These are phyloP conservation scores for Apophysomyces ossiformis DNA, from an alignment of 371 early-diverging fungal genomes.

Conservation along the genomic window DNA sequence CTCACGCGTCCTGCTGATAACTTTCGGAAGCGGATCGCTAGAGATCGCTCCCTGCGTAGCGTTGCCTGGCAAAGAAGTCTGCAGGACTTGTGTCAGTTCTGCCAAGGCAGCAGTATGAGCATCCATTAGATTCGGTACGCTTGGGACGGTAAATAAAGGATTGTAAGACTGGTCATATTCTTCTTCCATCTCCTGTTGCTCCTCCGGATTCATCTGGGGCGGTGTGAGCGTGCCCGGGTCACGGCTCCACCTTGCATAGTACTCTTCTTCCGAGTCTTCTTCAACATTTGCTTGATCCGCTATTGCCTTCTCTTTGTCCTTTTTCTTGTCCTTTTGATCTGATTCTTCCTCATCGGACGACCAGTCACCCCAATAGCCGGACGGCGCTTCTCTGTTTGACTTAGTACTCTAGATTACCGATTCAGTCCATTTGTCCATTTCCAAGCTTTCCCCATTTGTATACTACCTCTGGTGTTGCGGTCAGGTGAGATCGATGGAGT, in stretches of 20 bases:
- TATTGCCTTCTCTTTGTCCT: constrained; percentile 9
- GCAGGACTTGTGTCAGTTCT: constrained; percentile 48
- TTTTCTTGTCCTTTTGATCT: constrained; percentile 13
- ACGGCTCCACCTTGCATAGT: constrained; percentile 48
- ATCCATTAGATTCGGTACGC: constrained; percentile 56
- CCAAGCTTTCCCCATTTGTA: neutral
- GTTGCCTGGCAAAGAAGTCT: constrained; percentile 35
- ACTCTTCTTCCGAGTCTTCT: constrained; percentile 44
- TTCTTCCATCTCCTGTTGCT: constrained; percentile 48
- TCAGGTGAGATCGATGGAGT: constrained; percentile 14
- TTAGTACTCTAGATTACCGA: constrained; percentile 10
- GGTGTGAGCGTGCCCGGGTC: constrained; percentile 51
- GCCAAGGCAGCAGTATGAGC: constrained; percentile 43
- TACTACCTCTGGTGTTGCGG: constrained; percentile 30
- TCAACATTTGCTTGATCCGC: constrained; percentile 18
- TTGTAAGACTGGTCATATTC: constrained; percentile 57
- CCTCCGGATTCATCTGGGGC: constrained; percentile 21
- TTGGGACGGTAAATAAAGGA: constrained; percentile 56
- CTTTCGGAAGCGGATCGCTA: constrained; percentile 40
- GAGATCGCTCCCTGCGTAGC: neutral
- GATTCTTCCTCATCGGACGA: constrained; percentile 41
- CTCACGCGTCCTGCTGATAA: constrained; percentile 14
- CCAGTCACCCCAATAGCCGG: constrained; percentile 58
- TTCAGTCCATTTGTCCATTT: too few relatives aligned
- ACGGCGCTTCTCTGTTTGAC: constrained; percentile 32